Conservation (phyloP, 2,329 filamentous ascomycete species). For the Colletotrichum graminicola region DNA sequence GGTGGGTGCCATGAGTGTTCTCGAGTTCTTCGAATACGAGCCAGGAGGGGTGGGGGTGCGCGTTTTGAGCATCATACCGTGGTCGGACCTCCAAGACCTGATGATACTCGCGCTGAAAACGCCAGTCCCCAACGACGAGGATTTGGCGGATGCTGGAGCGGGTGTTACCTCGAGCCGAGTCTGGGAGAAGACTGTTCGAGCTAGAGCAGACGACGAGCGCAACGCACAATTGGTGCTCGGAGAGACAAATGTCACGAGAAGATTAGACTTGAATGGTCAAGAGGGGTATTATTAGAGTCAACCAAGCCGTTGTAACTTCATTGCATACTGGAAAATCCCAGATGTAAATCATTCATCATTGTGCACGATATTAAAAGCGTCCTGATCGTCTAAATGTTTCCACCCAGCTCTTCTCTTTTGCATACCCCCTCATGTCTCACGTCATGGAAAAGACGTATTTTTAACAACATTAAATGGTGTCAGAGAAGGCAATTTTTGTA, state of each 20-base stretch:
- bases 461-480: too few relatives aligned
- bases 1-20: background rate
- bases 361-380: too few relatives aligned
- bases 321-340: background rate
- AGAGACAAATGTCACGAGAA: background rate
- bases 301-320: background rate
- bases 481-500: too few relatives aligned
- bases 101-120: conserved; percentile 10
- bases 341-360: too few relatives aligned
- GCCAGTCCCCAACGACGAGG: background rate
- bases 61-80: conserved; percentile 10
- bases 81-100: conserved; percentile 30
- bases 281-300: background rate
- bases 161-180: background rate
- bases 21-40: background rate
- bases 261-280: background rate
- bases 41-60: background rate
- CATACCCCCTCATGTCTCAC: too few relatives aligned
- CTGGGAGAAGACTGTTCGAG: conserved; percentile 17
- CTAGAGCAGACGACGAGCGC: background rate
- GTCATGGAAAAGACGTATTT: too few relatives aligned
- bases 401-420: too few relatives aligned
- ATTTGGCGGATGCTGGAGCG: conserved; percentile 5
- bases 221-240: background rate
- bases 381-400: too few relatives aligned